Conservation (phyloP, 805 yeast genomes). For the Candida khao-thaluensis region DNA sequence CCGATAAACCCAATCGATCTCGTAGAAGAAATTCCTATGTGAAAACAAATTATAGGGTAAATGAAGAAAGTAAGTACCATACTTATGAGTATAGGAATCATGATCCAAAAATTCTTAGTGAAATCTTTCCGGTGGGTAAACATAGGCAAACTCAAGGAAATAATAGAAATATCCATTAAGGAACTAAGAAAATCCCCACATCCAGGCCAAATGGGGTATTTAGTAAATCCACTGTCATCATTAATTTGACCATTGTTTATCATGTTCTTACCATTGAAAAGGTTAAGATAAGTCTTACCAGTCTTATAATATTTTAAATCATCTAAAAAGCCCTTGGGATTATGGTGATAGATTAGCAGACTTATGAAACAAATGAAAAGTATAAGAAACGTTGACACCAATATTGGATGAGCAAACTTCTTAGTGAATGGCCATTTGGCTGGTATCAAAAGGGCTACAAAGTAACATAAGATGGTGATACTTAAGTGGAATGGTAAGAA, state of each 20-base stretch:
- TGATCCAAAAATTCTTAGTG: constrained; percentile 53
- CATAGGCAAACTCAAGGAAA: constrained; percentile 75
- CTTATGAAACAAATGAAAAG: constrained; percentile 62
- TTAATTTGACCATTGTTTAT: constrained; percentile 27
- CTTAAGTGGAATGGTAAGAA: constrained; percentile 63
- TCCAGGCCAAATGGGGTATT: constrained; percentile 60
- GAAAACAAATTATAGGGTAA: constrained; percentile 68
- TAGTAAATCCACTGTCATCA: constrained; percentile 21
- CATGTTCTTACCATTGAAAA: constrained; percentile 46
- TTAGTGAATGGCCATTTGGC: constrained; percentile 43
- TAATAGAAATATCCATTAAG: constrained; percentile 75
- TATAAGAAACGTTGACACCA: constrained; percentile 63
- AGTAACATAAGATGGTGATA: constrained; percentile 57
- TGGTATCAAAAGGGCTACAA: constrained; percentile 48
- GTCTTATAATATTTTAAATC: constrained; percentile 61
- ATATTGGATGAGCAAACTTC: constrained; percentile 67
- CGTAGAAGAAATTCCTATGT: constrained; percentile 58
- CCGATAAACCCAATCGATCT: constrained; percentile 76
- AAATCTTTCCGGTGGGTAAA: constrained; percentile 68
- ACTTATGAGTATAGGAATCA: constrained; percentile 58
- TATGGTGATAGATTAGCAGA: constrained; percentile 47
- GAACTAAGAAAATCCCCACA: constrained; percentile 75
- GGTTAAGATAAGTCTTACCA: constrained; percentile 60
- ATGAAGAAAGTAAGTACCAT: constrained; percentile 59
- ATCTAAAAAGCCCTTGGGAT: constrained; percentile 49